Conservation (phyloP, 495 filamentous ascomycete genomes). For the Glarea lozoyensis region DNA sequence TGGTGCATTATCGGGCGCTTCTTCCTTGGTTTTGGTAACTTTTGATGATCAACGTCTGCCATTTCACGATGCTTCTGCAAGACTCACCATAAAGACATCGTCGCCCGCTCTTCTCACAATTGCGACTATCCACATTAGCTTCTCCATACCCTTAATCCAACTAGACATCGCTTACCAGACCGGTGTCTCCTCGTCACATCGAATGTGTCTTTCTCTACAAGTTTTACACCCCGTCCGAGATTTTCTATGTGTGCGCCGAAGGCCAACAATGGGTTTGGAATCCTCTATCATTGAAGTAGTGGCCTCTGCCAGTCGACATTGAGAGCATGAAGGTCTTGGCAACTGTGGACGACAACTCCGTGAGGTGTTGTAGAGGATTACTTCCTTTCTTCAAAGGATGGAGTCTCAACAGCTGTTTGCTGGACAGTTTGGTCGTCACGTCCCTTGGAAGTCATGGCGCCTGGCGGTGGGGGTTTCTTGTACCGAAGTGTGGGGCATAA, state of each 20-base stretch:
- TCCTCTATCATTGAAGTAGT: conserved; percentile 3
- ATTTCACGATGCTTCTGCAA: not conserved
- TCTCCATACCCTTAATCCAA: not conserved
- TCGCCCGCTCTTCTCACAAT: conserved; percentile 1
- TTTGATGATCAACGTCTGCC: not conserved
- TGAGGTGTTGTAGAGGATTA: no score
- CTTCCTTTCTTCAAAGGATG: no score
- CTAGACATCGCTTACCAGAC: conserved; percentile 1
- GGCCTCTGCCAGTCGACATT: no score
- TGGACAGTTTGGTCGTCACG: no score
- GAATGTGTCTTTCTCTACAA: conserved; percentile 1
- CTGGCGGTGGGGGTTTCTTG: no score
- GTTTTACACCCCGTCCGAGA: conserved; percentile 2
- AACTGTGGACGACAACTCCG: no score
- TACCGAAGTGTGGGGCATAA: no score
- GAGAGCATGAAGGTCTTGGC: no score
- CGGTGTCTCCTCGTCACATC: conserved; percentile 2
- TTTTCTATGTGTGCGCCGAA: conserved; percentile 1
- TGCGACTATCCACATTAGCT: not conserved
- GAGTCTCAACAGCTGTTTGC: no score
- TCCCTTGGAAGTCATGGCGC: no score
- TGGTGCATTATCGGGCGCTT: not conserved
- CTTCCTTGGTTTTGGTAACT: not conserved
- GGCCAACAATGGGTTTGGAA: not conserved
- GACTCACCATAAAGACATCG: conserved; percentile 1